Percentiles rank a stretch among this genome's conserved stretches.
phyloP scores from a whole-genome alignment of 1,139 yeast genomes.

The Yamadazyma spencermartinsiae region DNA sequence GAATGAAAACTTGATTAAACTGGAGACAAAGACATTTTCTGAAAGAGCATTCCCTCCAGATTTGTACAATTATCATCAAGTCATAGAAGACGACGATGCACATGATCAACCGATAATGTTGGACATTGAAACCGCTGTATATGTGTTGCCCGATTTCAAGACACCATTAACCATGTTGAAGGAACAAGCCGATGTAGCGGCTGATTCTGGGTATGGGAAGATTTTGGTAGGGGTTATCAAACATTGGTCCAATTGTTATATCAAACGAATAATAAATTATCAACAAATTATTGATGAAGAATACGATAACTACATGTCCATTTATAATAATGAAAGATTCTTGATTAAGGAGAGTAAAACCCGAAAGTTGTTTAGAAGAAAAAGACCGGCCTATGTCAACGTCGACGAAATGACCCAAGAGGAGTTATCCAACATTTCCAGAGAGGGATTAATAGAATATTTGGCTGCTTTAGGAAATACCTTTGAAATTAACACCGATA shows the following conservation, averaged over 20 bases:
- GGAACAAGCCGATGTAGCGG: conserved; percentile 91
- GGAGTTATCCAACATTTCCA: conserved; percentile 53
- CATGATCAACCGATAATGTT: conserved; percentile 59
- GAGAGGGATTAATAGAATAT: conserved; percentile 81
- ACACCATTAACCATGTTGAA: conserved; percentile 72
- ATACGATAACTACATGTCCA: conserved; percentile 46
- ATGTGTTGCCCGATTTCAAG: conserved; percentile 55
- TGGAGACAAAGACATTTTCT: conserved; percentile 63
- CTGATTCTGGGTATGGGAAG: conserved; percentile 81
- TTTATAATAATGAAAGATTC: conserved; percentile 41
- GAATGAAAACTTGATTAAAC: conserved; percentile 64
- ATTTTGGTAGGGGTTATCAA: conserved; percentile 82
- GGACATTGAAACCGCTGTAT: conserved; percentile 70
- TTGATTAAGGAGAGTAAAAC: conserved; percentile 44
- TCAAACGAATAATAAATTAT: conserved; percentile 64
- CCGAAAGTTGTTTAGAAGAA: conserved; percentile 45
- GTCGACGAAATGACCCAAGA: conserved; percentile 47
- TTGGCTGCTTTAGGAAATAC: conserved; percentile 78
- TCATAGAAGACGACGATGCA: conserved; percentile 42
- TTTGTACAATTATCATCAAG: conserved; percentile 41
- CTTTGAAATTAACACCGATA: conserved; percentile 84
- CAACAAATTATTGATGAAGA: conserved; percentile 57
- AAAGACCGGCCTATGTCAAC: conserved; percentile 25
- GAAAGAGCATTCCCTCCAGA: conserved; percentile 74
- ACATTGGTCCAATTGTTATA: conserved; percentile 65